Conservation (phyloP, 2,329 filamentous ascomycete species). For the Tolypocladium pustulatum region DNA sequence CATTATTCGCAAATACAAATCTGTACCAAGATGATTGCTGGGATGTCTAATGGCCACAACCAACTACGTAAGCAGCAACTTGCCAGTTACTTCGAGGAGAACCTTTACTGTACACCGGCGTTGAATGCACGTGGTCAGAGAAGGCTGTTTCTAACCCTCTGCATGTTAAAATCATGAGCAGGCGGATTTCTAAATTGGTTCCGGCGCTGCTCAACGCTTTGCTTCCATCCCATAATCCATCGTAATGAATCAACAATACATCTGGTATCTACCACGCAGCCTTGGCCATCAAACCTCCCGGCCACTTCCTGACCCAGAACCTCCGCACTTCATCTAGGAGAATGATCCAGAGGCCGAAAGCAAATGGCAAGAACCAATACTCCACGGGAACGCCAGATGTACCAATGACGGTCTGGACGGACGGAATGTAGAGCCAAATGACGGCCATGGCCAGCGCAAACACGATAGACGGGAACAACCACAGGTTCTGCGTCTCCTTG, state of each 20-base stretch:
- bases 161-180: too few species aligned
- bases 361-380: conserved; percentile 67
- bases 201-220: too few species aligned
- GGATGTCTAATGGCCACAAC: too few species aligned
- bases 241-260: not conserved
- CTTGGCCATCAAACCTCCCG: conserved; percentile 43
- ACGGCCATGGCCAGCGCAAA: conserved; percentile 61
- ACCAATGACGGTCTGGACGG: conserved; percentile 48
- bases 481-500: conserved; percentile 53
- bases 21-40: too few species aligned
- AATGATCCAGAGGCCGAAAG: conserved; percentile 51
- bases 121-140: too few species aligned
- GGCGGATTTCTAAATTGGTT: too few species aligned
- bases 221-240: too few species aligned
- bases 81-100: too few species aligned
- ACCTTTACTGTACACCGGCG: too few species aligned
- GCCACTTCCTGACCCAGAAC: conserved; percentile 48
- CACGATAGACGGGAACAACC: conserved; percentile 58
- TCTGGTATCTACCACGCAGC: conserved; percentile 40
- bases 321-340: conserved; percentile 59
- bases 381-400: conserved; percentile 58
- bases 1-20: too few species aligned
- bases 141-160: too few species aligned
- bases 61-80: too few species aligned
- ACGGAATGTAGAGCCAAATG: conserved; percentile 59